Evolutionary conservation across 768 basidiomycete genomes (phyloP).

Genomic region (Daedaleopsis sinensis): DNA sequence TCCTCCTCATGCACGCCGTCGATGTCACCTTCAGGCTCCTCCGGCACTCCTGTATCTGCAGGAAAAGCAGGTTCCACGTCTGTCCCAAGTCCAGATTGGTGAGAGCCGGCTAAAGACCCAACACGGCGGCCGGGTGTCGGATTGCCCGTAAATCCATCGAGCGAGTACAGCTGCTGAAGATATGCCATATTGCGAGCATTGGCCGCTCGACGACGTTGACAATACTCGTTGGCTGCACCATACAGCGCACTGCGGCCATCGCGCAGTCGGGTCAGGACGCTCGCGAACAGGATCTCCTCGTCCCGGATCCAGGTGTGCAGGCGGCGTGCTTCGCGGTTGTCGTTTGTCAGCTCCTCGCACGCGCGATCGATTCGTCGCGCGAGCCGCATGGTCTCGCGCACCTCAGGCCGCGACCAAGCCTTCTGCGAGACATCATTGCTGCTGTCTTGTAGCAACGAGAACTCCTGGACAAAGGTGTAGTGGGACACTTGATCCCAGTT

Average conservation of each 20-base stretch:
- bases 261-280: no score
- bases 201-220: background rate
- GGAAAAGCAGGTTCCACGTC: no score
- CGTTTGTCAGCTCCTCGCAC: constrained; percentile 28
- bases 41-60: no score
- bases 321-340: constrained; percentile 30
- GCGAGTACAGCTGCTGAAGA: constrained; percentile 4
- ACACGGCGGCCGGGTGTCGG: no score
- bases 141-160: no score
- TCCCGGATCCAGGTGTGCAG: constrained; percentile 31
- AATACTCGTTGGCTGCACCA: constrained; percentile 2
- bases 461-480: constrained; percentile 28
- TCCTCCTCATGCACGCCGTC: no score
- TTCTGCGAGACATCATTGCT: constrained; percentile 25
- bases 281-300: constrained; percentile 6
- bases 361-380: constrained; percentile 20
- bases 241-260: no score
- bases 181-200: constrained; percentile 10
- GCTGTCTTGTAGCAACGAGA: constrained; percentile 30
- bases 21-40: no score
- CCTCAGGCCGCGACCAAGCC: constrained; percentile 30
- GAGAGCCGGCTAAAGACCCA: no score
- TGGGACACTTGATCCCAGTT: no score
- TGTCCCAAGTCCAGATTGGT: no score
- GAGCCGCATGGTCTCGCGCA: constrained; percentile 26